Evolutionary conservation across 2,329 filamentous ascomycete species (phyloP).

Genomic region (Nothophaeocryptopus gaeumannii): DNA sequence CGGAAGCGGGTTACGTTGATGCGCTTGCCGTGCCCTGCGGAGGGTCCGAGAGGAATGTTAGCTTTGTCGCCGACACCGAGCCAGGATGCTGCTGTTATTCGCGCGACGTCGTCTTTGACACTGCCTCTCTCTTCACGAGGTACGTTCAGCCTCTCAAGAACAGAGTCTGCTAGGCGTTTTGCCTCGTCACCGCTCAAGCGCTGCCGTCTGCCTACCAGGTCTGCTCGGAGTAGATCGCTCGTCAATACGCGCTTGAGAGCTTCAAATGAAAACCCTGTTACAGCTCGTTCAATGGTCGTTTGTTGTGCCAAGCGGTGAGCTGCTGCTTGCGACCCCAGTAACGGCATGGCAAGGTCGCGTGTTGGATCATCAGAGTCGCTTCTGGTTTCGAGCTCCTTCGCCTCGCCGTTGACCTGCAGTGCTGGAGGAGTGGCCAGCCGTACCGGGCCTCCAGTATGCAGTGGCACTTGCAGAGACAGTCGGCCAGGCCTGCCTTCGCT

Average conservation of each 20-base stretch:
- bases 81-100: constrained; percentile 44
- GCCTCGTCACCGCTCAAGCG: constrained; percentile 47
- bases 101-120: constrained; percentile 36
- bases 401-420: constrained; percentile 53
- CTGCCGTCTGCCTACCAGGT: constrained; percentile 38
- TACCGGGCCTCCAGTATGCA: constrained; percentile 59
- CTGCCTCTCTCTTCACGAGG: constrained; percentile 35
- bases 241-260: constrained; percentile 46
- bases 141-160: constrained; percentile 40
- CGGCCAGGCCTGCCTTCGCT: constrained; percentile 45
- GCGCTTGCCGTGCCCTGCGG: constrained; percentile 33
- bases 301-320: background rate
- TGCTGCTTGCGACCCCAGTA: background rate
- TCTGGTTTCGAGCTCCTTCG: constrained; percentile 26
- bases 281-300: background rate
- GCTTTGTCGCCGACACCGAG: constrained; percentile 36
- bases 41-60: constrained; percentile 39
- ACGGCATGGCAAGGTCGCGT: constrained; percentile 4
- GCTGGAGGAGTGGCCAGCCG: constrained; percentile 61
- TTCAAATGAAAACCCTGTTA: constrained; percentile 37
- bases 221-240: constrained; percentile 47
- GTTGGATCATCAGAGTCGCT: constrained; percentile 23
- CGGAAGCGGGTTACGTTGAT: constrained; percentile 44
- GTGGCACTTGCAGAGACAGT: constrained; percentile 62
- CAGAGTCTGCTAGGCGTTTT: constrained; percentile 45